Base-by-base conservation (phyloP, 2,329 filamentous ascomycete genomes). In the Aspergillus phoenicis region DNA sequence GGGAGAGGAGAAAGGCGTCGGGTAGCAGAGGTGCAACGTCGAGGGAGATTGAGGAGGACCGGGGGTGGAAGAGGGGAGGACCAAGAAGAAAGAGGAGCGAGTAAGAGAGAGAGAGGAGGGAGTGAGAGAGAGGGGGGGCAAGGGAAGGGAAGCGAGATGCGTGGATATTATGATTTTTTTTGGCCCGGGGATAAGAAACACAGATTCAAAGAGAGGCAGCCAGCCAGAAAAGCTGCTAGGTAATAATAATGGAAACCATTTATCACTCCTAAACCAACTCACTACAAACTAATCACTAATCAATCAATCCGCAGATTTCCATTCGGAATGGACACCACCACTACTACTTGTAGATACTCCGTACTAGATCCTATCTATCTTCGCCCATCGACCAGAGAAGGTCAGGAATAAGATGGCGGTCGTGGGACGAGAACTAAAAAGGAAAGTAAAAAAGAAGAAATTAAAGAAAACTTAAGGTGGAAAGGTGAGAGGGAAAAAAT, bases 181-280 rank as follows among this genome's bases (percentile, higher is more conserved):
- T 56, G 65, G 62, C 65, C 65, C 65, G 62, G 62, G 60, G 61
- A 65, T 62, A 65, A 62, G 52, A 61, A 62, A 49, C 15, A n/a
- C 53, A 47, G 39, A 55, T 20, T 52, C 45, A 30, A 10, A 36
- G 33, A 38, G 55, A 49, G 43, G 20, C 26, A 36, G 48, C 22
- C 20, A 33, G 24, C 22, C 20, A 33, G n/a, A 58, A 24, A 30
- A 47, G 39, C n/a, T 20, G 39, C 53, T 30, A 39, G 15, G 30
- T 22, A 55, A 45, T 43, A 55, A 45, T 57, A 55, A 49, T 61
- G 57, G 55, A 61, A 65, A 62, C 60, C 62, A 60, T 51, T 52
- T 36, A 51, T 28, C 55, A 55, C 47, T 54, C 30, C 58, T 61
- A 53, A 53, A 57, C 26, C 26, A 15, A 30, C 26, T 17, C n/a